Evolutionary conservation across 306 rosid genomes (phyloP), one percentile per base, ranked within the genome.

Genomic region (Myrica gale): DNA sequence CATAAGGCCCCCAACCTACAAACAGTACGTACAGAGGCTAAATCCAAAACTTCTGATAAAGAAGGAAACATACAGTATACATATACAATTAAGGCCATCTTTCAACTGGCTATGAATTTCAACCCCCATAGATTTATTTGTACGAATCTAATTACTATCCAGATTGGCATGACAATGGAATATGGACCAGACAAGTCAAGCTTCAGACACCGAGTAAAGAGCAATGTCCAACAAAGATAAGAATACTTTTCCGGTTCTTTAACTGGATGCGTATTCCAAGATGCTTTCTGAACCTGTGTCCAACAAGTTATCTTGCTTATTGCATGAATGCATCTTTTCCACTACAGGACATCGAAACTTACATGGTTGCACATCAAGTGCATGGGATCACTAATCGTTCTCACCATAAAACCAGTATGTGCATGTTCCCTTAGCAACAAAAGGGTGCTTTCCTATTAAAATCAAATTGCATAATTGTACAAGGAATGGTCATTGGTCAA

Each of bases 1-100:
- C 96, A 76, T 93, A 91, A 20, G 98, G 97, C 43, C 97, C 98
- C 97, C 97, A 90, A 1, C 98, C 97, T 93, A 87, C 78, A 84
- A 23, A 75, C 52, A 77, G 69, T 10, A 23, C 19, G 56, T 76
- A 15, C 57, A 73, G 16, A 85, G 39, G 47, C 67, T 80, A 76
- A 72, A 45, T 52, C 55, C 21, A 41, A 46, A 73, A 56, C 45
- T 21, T 17, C 9, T 42, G n/a, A 72, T 61, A 13, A 7, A 13
- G 46, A 45, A 66, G 69, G 9, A 78, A 46, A 39, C 61, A 37
- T 74, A 44, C 48, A 23, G 58, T 45, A 45, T 9, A 53, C 44
- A 73, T 39, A 69, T 44, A 26, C 47, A 48, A 32, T 67, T 71
- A 32, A 46, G 54, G 75, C 26, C 47, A 53, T 45, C 61, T 57